phyloP scores from a whole-genome alignment of 345 rosid species.

The Bruguiera gymnorhiza region DNA sequence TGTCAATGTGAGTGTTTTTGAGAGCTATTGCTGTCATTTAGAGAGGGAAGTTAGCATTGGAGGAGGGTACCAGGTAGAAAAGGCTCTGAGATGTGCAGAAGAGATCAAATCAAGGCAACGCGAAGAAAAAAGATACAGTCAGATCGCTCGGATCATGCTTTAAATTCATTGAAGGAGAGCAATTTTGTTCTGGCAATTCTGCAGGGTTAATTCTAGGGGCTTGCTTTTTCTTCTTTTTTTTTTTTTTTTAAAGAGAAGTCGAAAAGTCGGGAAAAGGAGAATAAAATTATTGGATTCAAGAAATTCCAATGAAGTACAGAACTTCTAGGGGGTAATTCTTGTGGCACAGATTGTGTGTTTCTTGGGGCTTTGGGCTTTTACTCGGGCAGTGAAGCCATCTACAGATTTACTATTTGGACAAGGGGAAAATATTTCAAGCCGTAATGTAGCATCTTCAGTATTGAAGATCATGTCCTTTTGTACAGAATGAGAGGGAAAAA shows the following conservation, averaged over 20 bases:
- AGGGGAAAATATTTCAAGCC: too few species aligned
- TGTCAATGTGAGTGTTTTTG: constrained; percentile 83
- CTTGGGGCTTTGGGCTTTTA: neutral
- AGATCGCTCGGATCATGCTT: constrained; percentile 59
- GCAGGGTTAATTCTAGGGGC: neutral
- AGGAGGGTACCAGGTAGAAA: constrained; percentile 87
- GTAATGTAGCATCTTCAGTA: too few species aligned
- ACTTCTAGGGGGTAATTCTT: too few species aligned
- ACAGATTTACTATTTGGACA: neutral
- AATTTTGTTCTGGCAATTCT: neutral
- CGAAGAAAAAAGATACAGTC: constrained; percentile 41
- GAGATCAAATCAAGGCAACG: constrained; percentile 71
- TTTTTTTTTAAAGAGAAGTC: too few species aligned
- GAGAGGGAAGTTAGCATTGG: constrained; percentile 87
- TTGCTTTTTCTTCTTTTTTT: too few species aligned
- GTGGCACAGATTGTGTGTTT: constrained; percentile 27
- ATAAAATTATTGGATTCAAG: too few species aligned
- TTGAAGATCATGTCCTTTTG: too few species aligned
- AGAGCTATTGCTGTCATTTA: constrained; percentile 83
- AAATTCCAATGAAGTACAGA: too few species aligned
- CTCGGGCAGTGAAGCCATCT: neutral
- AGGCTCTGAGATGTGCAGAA: constrained; percentile 72
- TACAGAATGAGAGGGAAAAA: too few species aligned
- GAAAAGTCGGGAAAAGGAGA: too few species aligned
- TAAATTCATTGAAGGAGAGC: constrained; percentile 17